Base-by-base conservation (phyloP, 139 green algal species). In the Closterium sp. region DNA sequence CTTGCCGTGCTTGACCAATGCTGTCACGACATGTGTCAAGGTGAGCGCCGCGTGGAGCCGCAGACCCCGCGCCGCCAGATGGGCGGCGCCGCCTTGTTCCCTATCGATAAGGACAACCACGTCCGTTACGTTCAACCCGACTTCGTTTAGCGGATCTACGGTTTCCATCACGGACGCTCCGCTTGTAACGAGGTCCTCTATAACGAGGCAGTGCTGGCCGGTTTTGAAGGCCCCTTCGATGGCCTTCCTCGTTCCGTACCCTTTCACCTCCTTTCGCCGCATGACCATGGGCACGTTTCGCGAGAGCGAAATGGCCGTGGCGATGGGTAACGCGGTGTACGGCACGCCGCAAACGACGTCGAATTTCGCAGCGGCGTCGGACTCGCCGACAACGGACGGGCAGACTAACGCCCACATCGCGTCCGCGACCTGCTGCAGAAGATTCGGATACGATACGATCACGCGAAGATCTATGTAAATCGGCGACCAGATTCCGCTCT, bases 321-420 rank as follows among this genome's bases (percentile, higher is more conserved):
- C 98, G 90, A 99, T 99, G 90, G 98, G 98, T 83, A 99, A 96
- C 0, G 98, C 98, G 3, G 98, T 99, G 97, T 99, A 99, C 23
- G 98, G 98, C 92, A 99, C 98, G 81, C 98, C 98, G 93, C 98
- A 99, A 90, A 99, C 98, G 86, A 98, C 96, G 93, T 99, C 97
- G 95, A 99, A 99, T 23, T 94, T 31, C 30, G 86, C 36, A 31
- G 35, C 86, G 36, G n/a, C 35, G 28, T 89, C 86, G n/a, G 28
- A 33, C 3, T 32, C 30, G 30, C 30, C 85, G 55, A 94, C 94
- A 12, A 33, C 31, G 33, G 89, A 25, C 34, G 89, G 43, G 35
- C 94, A 35, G 7, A 98, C 95, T 0, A 93, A 89, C 33, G 95
- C 95, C 96, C 97, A 99, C 96, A 99, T 98, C 86, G 97, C 95